Evolutionary conservation across 2,329 filamentous ascomycete genomes (phyloP).

Genomic region (Graphilbum sp.): DNA sequence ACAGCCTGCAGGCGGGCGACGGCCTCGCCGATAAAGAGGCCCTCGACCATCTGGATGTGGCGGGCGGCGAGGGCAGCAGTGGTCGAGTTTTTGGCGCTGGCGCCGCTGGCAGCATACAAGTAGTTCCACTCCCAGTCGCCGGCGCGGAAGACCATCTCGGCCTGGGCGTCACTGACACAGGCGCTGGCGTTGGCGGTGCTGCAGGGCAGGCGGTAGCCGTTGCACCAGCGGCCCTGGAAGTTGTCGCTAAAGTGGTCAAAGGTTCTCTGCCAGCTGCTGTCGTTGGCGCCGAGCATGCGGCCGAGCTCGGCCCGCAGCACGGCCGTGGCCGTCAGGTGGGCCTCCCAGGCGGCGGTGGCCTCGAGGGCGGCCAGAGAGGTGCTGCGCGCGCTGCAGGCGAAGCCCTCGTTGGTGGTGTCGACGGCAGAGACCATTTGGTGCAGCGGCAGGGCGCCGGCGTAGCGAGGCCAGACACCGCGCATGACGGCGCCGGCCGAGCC

Average conservation of each 20-base stretch:
- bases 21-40: conserved; percentile 3
- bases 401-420: conserved; percentile 3
- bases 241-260: conserved; percentile 5
- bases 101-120: not conserved
- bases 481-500: not conserved
- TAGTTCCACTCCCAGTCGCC: conserved; percentile 6
- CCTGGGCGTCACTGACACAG: conserved; percentile 2
- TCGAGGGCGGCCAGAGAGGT: not conserved
- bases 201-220: conserved; percentile 4
- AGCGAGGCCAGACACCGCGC: conserved; percentile 1
- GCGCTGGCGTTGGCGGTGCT: not conserved
- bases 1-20: not conserved
- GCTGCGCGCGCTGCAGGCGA: not conserved
- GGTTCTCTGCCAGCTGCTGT: conserved; percentile 1
- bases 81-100: not conserved
- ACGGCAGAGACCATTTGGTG: not conserved
- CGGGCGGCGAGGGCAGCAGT: not conserved
- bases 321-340: not conserved
- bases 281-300: not conserved
- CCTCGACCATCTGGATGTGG: conserved; percentile 1
- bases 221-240: conserved; percentile 4
- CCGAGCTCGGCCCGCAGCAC: not conserved
- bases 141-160: conserved; percentile 2
- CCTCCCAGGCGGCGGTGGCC: conserved; percentile 1
- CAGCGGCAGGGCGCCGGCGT: conserved; percentile 2